Conservation (phyloP, 2,329 filamentous ascomycete species). For the Cylindrodendrum hubeiense region DNA sequence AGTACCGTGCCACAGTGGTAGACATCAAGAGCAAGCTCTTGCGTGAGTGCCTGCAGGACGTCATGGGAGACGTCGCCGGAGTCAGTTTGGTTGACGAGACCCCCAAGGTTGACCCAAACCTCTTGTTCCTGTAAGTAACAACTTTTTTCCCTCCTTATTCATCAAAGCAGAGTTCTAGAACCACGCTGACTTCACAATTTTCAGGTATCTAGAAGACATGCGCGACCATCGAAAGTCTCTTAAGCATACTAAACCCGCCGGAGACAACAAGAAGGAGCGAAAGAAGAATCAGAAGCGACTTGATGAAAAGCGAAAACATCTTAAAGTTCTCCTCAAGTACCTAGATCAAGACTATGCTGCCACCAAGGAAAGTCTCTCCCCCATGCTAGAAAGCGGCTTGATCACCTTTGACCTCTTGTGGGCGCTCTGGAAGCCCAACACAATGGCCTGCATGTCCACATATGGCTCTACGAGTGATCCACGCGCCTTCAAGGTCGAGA, state of each 20-base stretch:
- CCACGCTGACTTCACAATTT: constrained; percentile 27
- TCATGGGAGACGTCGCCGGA: constrained; percentile 56
- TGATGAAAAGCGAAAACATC: constrained; percentile 69
- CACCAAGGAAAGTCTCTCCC: constrained; percentile 81
- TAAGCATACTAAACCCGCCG: constrained; percentile 66
- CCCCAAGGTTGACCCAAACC: constrained; percentile 78
- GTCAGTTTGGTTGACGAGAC: constrained; percentile 85
- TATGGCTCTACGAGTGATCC: constrained; percentile 84
- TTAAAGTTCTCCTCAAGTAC: constrained; percentile 81
- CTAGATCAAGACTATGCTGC: constrained; percentile 85
- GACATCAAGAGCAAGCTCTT: constrained; percentile 89
- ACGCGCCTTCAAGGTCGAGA: constrained; percentile 84
- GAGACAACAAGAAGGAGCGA: constrained; percentile 65
- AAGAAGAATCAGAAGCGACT: constrained; percentile 72
- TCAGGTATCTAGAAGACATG: constrained; percentile 82
- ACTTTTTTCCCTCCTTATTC: not conserved
- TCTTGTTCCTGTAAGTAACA: constrained; percentile 71
- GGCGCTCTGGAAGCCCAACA: constrained; percentile 91
- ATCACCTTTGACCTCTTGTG: constrained; percentile 92
- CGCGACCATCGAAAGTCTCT: constrained; percentile 73
- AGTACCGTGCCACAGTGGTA: constrained; percentile 78
- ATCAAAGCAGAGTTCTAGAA: not conserved
- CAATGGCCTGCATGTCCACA: constrained; percentile 80
- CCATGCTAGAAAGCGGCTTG: constrained; percentile 82
- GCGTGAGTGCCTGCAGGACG: constrained; percentile 68